A percentile compares a stretch with the other conserved stretches of the same genome.
phyloP scores from a whole-genome alignment of 768 basidiomycete species.

The Holtermannia corniformis region DNA sequence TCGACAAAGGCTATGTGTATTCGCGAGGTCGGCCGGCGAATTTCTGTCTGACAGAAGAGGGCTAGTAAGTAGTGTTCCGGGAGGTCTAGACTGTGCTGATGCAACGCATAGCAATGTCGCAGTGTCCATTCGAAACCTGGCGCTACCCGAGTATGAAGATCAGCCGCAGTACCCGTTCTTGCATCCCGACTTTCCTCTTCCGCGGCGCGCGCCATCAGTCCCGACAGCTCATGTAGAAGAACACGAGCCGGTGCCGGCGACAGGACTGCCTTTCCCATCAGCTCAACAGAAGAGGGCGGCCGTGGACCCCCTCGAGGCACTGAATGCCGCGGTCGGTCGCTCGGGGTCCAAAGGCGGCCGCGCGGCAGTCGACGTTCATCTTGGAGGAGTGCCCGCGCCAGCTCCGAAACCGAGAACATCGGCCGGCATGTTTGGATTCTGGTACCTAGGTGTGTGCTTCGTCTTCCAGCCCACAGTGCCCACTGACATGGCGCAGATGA shows the following conservation, averaged over 20 bases:
- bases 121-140: slow-evolving; percentile 12
- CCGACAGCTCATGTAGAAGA: no score
- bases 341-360: not conserved
- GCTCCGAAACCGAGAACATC: not conserved
- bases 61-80: slow-evolving; percentile 24
- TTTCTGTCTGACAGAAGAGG: slow-evolving; percentile 34
- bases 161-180: slow-evolving; percentile 19
- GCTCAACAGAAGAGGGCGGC: not conserved
- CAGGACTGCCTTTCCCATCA: not conserved
- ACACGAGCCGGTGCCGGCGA: not conserved
- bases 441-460: slow-evolving; percentile 32
- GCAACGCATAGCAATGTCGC: slow-evolving; percentile 23
- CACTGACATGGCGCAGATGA: no score
- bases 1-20: slow-evolving; percentile 33
- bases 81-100: not conserved
- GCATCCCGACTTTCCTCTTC: slow-evolving; percentile 6
- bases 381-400: not conserved
- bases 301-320: not conserved
- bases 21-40: slow-evolving; percentile 31
- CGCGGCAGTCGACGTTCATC: not conserved
- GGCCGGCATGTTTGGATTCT: slow-evolving; percentile 23
- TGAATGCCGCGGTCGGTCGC: not conserved
- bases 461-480: no score
- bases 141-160: slow-evolving; percentile 16
- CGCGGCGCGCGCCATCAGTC: no score